phyloP scores from a whole-genome alignment of 2,329 filamentous ascomycete species.

The Ophiocordyceps camponoti-floridani region DNA sequence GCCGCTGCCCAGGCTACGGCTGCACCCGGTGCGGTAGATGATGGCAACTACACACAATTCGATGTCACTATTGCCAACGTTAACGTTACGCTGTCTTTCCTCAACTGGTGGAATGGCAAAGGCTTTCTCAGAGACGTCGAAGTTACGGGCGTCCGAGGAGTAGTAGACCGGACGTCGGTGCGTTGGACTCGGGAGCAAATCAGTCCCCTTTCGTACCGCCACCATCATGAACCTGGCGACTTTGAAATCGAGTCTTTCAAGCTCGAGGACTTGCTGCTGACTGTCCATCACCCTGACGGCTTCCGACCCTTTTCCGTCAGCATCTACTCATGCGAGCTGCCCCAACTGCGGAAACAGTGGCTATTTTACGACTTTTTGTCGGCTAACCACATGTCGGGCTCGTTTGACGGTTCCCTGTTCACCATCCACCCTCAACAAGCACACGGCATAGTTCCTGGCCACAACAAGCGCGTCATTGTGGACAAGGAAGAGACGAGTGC shows the following conservation, averaged over 20 bases:
- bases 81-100: slow-evolving; percentile 88
- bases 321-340: slow-evolving; percentile 89
- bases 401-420: slow-evolving; percentile 88
- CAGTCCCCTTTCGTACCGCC: slow-evolving; percentile 75
- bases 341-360: slow-evolving; percentile 86
- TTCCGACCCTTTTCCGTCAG: slow-evolving; percentile 94
- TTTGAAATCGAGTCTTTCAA: slow-evolving; percentile 97
- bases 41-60: slow-evolving; percentile 95
- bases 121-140: slow-evolving; percentile 83
- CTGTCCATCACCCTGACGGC: slow-evolving; percentile 71
- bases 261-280: slow-evolving; percentile 81
- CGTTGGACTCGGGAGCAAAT: slow-evolving; percentile 43
- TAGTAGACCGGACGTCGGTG: slow-evolving; percentile 78
- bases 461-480: slow-evolving; percentile 31
- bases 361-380: slow-evolving; percentile 95
- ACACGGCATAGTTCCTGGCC: slow-evolving; percentile 54
- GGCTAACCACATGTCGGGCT: slow-evolving; percentile 90
- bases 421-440: slow-evolving; percentile 90
- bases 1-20: slow-evolving; percentile 38
- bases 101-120: slow-evolving; percentile 99
- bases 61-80: slow-evolving; percentile 89
- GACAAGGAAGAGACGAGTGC: slow-evolving; percentile 47
- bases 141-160: slow-evolving; percentile 80
- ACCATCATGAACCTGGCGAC: slow-evolving; percentile 77
- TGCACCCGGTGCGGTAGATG: slow-evolving; percentile 38